These are phyloP conservation scores for Auricularia heimuer DNA, from an alignment of 768 basidiomycete species.

Conservation along the genomic window DNA sequence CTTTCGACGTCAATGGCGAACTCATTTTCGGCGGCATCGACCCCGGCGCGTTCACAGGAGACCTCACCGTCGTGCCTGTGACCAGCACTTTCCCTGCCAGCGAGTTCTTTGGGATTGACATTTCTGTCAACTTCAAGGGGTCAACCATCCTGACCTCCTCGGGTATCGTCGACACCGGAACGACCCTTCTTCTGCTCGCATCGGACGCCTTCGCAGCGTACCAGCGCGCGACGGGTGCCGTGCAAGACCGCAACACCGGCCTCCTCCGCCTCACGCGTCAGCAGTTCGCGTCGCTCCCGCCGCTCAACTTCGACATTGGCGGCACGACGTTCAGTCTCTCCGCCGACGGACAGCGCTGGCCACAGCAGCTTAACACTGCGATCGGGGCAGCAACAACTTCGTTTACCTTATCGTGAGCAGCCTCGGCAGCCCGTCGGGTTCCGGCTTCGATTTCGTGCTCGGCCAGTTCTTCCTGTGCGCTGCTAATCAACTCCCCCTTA, in stretches of 20 bases:
- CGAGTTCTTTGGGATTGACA: slow-evolving; percentile 18
- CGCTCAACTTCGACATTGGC: slow-evolving; percentile 44
- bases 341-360: slow-evolving; percentile 65
- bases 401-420: slow-evolving; percentile 40
- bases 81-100: slow-evolving; percentile 39
- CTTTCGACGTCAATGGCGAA: slow-evolving; percentile 35
- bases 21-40: slow-evolving; percentile 46
- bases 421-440: slow-evolving; percentile 23
- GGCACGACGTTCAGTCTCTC: slow-evolving; percentile 47
- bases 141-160: slow-evolving; percentile 25
- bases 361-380: slow-evolving; percentile 42
- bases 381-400: slow-evolving; percentile 41
- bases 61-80: slow-evolving; percentile 27
- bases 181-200: slow-evolving; percentile 23
- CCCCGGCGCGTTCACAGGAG: slow-evolving; percentile 28
- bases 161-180: slow-evolving; percentile 46
- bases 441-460: slow-evolving; percentile 52
- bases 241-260: slow-evolving; percentile 42
- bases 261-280: slow-evolving; percentile 41
- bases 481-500: background rate
- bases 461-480: background rate
- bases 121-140: slow-evolving; percentile 6
- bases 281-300: slow-evolving; percentile 41
- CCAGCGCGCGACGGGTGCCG: slow-evolving; percentile 44
- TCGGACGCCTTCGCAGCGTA: slow-evolving; percentile 47